Base-by-base conservation (phyloP, 163 green algal genomes). In the Coccomyxa subellipsoidea region DNA sequence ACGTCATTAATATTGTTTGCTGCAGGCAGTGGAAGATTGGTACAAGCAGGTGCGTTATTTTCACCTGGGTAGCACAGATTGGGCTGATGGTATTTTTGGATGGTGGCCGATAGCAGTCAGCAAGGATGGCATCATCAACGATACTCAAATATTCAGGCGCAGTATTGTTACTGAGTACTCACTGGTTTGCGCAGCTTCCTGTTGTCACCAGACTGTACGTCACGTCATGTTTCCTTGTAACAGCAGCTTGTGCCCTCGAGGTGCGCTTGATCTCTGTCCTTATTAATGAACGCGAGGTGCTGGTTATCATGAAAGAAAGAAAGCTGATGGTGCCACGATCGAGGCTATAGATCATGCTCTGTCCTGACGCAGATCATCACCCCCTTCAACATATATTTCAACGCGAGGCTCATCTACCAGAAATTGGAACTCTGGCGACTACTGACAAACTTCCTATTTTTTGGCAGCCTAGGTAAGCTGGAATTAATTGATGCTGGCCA, bases 391-490 rank as follows among this genome's bases (percentile, higher is more conserved):
- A 93, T 99, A 1, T 99, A 99, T 91, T 99, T 97, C 92, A 99
- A 99, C 82, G 82, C 91, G 0, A 88, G 91, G 34, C 85, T 98
- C 0, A 98, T 99, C 18, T 94, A 97, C 66, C 88, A 94, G 36
- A 94, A 97, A 77, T 87, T 90, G 2, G 91, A 99, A 86, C 69
- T 97, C 31, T 99, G 97, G 97, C 87, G 97, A 18, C 86, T 99
- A 5, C 54, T 98, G 27, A 98, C 97, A 18, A 99, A 98, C 79
- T 99, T 99, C 81, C 96, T 99, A 81, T 99, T 96, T 83, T 99
- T 98, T 86, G 97, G 95, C 34, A 92, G 86, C 72, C 81, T 99
- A 38, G 93, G 93, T 92, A 69, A 31, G 75, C 69, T 81, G 37
- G 35, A 53, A 7, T 78, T 4, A 4, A 12, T 23, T 39, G 54